Base-by-base conservation (phyloP, 2,329 filamentous ascomycete species). In the Paraphaeosphaeria minitans region DNA sequence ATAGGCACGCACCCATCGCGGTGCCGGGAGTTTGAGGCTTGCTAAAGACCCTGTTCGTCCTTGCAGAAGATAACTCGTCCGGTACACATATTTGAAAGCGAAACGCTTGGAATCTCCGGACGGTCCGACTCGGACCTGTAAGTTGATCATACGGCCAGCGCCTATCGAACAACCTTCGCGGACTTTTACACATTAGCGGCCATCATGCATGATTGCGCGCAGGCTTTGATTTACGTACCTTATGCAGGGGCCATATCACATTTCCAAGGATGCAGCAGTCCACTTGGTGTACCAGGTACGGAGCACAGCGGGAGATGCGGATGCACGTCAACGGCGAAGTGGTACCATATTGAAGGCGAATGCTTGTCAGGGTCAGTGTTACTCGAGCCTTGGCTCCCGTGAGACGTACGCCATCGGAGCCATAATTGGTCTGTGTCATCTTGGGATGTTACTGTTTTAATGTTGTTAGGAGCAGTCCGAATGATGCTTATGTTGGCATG, bases 81-180 rank as follows among this genome's bases (percentile, higher is more conserved):
- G 33, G 21, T 27, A 24, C 41, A 22, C 35, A 24, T 51, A 22
- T 21, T 21, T 4, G 19, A 24, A 31, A 24, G 2, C 49, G 22
- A 41, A n/a, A 14, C n/a, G 16, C 47, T 39, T n/a, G 47, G 12
- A 41, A 27, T 21, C 37, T 43, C 24, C 37, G 50, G 39, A 33
- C 12, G 16, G 50, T 13, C 24, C 37, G 50, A 16, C 22, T 53
- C 50, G 50, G 35, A n/a, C 29, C 48, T 42, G 37, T 13, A 19
- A 31, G 35, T 19, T 43, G 24, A 53, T 53, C 50, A 43, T 43
- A 53, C 19, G 21, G 39, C 43, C 50, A 31, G 50, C 50, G 21
- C 37, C 50, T 33, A 53, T 31, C 14, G 39, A 39, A 33, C 22
- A 19, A 53, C 9, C 10, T 29, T 35, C 33, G 41, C 14, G 16